These are phyloP conservation scores for Trichoderma lentiforme DNA, from an alignment of 2,329 filamentous ascomycete species.

Conservation along the genomic window DNA sequence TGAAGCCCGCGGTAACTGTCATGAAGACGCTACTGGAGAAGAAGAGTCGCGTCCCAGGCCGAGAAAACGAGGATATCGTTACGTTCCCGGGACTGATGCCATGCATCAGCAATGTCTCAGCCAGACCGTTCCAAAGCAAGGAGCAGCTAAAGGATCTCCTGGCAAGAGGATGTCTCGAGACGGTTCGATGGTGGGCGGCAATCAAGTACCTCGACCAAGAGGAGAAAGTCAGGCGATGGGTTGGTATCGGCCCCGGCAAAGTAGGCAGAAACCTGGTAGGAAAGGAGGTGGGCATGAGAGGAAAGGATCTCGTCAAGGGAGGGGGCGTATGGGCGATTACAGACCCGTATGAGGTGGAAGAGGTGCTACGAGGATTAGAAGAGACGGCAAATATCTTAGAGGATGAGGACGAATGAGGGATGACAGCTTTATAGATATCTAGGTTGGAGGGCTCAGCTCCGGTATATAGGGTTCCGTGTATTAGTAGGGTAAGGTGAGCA, in stretches of 20 bases:
- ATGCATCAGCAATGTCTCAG: slow-evolving; percentile 84
- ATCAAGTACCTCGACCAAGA: slow-evolving; percentile 86
- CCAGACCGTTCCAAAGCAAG: slow-evolving; percentile 69
- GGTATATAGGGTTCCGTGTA: not conserved
- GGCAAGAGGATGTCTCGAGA: slow-evolving; percentile 81
- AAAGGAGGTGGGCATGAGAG: slow-evolving; percentile 88
- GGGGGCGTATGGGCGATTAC: slow-evolving; percentile 92
- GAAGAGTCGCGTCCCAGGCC: slow-evolving; percentile 52
- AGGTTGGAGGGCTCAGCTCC: not conserved
- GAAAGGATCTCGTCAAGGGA: slow-evolving; percentile 74
- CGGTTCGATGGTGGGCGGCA: slow-evolving; percentile 91
- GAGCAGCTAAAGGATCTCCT: slow-evolving; percentile 75
- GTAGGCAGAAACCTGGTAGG: slow-evolving; percentile 91
- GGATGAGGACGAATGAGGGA: slow-evolving; percentile 40
- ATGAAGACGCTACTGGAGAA: slow-evolving; percentile 67
- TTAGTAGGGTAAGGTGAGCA: not conserved
- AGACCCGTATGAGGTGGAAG: slow-evolving; percentile 72
- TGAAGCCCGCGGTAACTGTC: slow-evolving; percentile 75
- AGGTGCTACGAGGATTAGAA: slow-evolving; percentile 62
- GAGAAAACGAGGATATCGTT: slow-evolving; percentile 61
- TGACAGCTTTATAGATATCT: slow-evolving; percentile 23
- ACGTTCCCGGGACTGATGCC: slow-evolving; percentile 72
- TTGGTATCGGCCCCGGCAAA: slow-evolving; percentile 90
- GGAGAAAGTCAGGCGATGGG: slow-evolving; percentile 75
- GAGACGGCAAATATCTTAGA: slow-evolving; percentile 56